Base-by-base conservation (phyloP, 768 basidiomycete species). In the Suillus americanus region DNA sequence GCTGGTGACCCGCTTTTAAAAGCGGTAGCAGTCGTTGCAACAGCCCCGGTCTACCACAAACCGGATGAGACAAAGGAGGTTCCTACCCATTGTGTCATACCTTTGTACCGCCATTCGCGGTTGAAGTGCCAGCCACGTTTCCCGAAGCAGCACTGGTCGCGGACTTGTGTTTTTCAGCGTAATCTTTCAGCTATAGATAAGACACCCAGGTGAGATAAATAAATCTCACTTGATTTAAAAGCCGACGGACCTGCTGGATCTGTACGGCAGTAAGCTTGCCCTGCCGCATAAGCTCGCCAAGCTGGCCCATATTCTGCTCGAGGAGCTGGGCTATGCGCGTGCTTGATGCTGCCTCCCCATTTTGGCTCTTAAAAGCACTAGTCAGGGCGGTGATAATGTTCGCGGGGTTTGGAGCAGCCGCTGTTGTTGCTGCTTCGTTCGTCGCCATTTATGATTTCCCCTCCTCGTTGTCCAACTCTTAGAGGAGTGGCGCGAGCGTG, bases 251-350 rank as follows among this genome's bases (percentile, higher is more conserved):
- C 83, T 91, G 88, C 62, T 86, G 79, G 50, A 91, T 87, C 77
- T 92, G 90, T 62, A 81, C 78, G 60, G 88, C 86, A 57, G 84
- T 89, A 18, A 92, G 83, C 75, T 90, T 91, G 23, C 91, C 91
- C 67, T 91, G 88, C 70, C 89, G 88, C n/a, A 89, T 88, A 23
- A 92, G 82, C 63, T 86, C 81, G 35, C 79, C 78, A 13, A 85
- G 77, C 61, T 83, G 86, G 37, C 79, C 79, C 89, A 91, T 91
- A 74, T 91, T 92, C 61, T 85, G 80, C 4, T 86, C 77, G 51
- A 90, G 83, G 14, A 90, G 79, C 64, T 85, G 83, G 0, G 89
- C 87, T 67, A 91, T 85, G 65, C 82, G 82, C 68, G 90, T 88
- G 63, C 84, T 82, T 12, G 86, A 79, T 62, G 88, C 77, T 40